Evolutionary conservation across 176 grass and related monocot species (phyloP).

Genomic region (Calamus simplicifolius): DNA sequence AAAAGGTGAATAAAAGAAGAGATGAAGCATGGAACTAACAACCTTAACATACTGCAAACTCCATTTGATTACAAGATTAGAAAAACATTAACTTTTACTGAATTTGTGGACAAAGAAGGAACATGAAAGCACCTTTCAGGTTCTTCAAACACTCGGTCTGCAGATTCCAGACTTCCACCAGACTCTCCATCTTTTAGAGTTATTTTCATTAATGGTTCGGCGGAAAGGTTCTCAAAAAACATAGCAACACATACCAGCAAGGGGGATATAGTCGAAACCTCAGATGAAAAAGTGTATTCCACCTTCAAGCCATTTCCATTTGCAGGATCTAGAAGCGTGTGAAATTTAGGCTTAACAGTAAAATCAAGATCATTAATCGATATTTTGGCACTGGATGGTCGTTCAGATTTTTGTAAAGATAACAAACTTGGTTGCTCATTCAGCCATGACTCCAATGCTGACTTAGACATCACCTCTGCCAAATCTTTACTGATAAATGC

Average conservation of each 20-base stretch:
- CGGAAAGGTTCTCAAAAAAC: conserved; percentile 63
- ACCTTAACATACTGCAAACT: neutral
- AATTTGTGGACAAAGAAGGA: no score
- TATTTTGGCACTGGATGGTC: conserved; percentile 49
- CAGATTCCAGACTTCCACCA: conserved; percentile 29
- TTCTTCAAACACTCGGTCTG: conserved; percentile 42
- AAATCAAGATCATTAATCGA: conserved; percentile 69
- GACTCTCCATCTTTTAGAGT: conserved; percentile 57
- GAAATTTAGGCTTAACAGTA: conserved; percentile 58
- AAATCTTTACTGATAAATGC: conserved; percentile 71
- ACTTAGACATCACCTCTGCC: conserved; percentile 74
- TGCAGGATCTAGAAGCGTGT: conserved; percentile 57
- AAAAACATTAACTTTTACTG: neutral
- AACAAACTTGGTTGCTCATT: conserved; percentile 51
- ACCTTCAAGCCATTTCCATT: conserved; percentile 57
- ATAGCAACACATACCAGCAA: conserved; percentile 60
- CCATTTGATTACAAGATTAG: neutral
- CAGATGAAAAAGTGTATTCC: conserved; percentile 76
- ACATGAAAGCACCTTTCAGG: conserved; percentile 38
- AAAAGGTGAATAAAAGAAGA: no score
- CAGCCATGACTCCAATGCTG: conserved; percentile 84
- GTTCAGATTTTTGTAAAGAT: conserved; percentile 26
- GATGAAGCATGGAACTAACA: no score
- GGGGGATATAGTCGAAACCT: conserved; percentile 45
- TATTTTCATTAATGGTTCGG: conserved; percentile 50